These are phyloP conservation scores for Cochlearia excelsa DNA, from an alignment of 345 rosid species.

Conservation along the genomic window DNA sequence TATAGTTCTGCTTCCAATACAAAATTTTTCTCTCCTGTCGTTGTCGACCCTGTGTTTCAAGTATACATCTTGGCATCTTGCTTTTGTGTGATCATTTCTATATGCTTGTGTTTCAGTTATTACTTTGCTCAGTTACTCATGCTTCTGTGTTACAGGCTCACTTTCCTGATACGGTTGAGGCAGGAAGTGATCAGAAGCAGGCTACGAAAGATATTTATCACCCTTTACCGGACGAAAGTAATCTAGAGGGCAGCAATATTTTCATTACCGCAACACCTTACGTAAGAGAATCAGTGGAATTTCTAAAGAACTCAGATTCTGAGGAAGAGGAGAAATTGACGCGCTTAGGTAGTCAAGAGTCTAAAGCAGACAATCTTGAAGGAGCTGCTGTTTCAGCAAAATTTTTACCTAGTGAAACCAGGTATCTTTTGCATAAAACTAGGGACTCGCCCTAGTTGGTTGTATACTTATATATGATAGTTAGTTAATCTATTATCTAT, in stretches of 20 bases:
- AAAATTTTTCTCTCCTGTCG: neutral
- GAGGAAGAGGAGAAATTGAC: slow-evolving; percentile 5
- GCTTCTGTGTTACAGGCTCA: slow-evolving; percentile 19
- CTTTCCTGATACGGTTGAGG: neutral
- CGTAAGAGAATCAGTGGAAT: slow-evolving; percentile 5
- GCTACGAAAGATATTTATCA: neutral
- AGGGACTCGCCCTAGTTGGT: slow-evolving; percentile 10
- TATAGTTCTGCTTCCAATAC: neutral
- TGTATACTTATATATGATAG: neutral
- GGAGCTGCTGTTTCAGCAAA: slow-evolving; percentile 15
- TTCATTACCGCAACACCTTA: slow-evolving; percentile 2
- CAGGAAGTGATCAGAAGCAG: neutral
- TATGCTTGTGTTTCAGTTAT: neutral
- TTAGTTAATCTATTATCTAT: slow-evolving; percentile 9
- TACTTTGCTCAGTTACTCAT: neutral
- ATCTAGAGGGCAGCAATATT: slow-evolving; percentile 6
- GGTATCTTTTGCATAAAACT: slow-evolving; percentile 22
- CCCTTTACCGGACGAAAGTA: neutral
- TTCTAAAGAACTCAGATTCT: neutral
- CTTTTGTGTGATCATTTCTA: slow-evolving; percentile 2
- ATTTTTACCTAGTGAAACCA: slow-evolving; percentile 23
- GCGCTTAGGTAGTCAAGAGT: slow-evolving; percentile 18
- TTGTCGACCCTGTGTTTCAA: slow-evolving; percentile 9
- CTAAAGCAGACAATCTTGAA: slow-evolving; percentile 15
- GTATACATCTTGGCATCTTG: neutral